Conservation (phyloP, 495 filamentous ascomycete genomes). For the Aspergillus avenaceus region DNA sequence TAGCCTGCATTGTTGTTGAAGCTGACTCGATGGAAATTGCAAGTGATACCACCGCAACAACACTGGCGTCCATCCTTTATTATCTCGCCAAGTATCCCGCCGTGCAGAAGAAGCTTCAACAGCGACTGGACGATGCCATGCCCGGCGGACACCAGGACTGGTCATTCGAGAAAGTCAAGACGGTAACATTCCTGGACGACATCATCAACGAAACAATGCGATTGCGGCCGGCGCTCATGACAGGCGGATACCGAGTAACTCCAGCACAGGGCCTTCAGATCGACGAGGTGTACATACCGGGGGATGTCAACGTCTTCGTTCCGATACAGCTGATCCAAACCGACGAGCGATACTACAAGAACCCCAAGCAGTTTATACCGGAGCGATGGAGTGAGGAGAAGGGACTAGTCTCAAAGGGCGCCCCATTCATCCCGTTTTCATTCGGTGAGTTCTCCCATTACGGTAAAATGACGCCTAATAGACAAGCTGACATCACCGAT, state of each 20-base stretch:
- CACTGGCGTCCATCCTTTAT: conserved; percentile 22
- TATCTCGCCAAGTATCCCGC: conserved; percentile 23
- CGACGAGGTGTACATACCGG: conserved; percentile 41
- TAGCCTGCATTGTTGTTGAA: not conserved
- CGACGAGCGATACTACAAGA: conserved; percentile 28
- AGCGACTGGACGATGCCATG: not conserved
- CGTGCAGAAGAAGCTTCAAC: conserved; percentile 7
- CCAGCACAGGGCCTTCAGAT: conserved; percentile 42
- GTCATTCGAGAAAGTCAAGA: conserved; percentile 18
- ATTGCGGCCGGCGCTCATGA: conserved; percentile 39
- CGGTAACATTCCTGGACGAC: conserved; percentile 32
- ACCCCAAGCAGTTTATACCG: conserved; percentile 44
- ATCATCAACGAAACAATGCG: conserved; percentile 50
- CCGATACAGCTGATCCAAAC: conserved; percentile 32
- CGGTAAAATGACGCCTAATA: no score
- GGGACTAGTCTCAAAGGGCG: conserved; percentile 40
- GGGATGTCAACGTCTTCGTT: conserved; percentile 30
- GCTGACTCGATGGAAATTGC: not conserved
- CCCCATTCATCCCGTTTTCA: conserved; percentile 49
- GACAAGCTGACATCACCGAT: not conserved
- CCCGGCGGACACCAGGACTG: conserved; percentile 10
- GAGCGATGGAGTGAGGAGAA: conserved; percentile 49
- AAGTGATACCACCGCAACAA: conserved; percentile 28
- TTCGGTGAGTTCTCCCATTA: conserved; percentile 34
- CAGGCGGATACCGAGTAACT: conserved; percentile 34